Evolutionary conservation across 768 basidiomycete species (phyloP), one percentile per base, ranked within the genome.

Genomic region (Collybia sp.): DNA sequence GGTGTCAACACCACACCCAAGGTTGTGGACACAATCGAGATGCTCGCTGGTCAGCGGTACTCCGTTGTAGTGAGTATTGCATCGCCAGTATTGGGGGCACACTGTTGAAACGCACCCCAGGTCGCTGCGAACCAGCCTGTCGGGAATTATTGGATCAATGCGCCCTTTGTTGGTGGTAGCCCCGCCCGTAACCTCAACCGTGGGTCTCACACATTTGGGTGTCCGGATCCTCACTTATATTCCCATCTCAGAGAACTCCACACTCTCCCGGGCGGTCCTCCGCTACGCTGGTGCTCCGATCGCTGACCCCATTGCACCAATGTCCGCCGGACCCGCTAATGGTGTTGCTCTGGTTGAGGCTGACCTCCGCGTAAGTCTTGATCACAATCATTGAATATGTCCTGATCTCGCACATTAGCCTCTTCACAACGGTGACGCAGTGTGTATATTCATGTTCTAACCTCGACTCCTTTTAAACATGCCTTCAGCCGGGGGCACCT

Each of bases 101-200:
- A 3, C 25, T 8, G 8, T 8, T 25, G 3, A 25, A 25, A 4
- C 25, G 25, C 25, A 4, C 8, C 25, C 3, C 25, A 25, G 25
- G 25, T 25, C 25, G 56, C 42, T 30, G 56, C 66, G 13, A 53
- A 65, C 39, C 61, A 66, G 38, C 37, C 47, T 15, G 46, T 64
- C 6, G 59, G 46, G 35, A 67, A 68, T 53, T 70, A 71, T 48
- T 66, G 60, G 53, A 60, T 64, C 32, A 45, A 55, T 15, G 58
- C 58, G 2, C 48, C 55, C 12, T 58, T 56, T 46, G 46, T 20
- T n/a, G 8, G 30, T 3, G 49, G 51, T 3, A 38, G 41, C 32
- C 53, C 46, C 20, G 42, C 50, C 5, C 46, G 49, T 6, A 52
- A 52, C 8, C 31, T 53, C 34, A 56, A 56, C 40, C 51, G 49